Evolutionary conservation across 1,284 basidiomycete species (phyloP), one percentile per base, ranked within the genome.

Genomic region (Naganishia sp.): DNA sequence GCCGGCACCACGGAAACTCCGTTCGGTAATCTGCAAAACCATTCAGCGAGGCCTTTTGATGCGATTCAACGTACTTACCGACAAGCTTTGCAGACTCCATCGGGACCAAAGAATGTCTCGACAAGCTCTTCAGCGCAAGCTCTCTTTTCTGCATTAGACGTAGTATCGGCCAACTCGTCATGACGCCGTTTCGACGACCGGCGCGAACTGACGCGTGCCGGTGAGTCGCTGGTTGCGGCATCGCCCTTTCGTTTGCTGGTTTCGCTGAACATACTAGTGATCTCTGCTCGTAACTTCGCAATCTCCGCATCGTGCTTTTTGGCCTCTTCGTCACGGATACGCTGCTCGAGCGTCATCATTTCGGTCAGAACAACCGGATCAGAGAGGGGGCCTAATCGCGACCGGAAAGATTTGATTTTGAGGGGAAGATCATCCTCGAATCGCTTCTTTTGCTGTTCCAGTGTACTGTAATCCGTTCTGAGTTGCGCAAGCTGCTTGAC

Each of bases 101-200:
- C 47, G 23, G 35, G 18, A 51, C 50, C 58, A 43, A 61, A 61
- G 47, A 61, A 61, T 47, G 47, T 51, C 32, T 28, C n/a, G 11
- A 47, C 49, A 35, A 61, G 35, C 41, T 51, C 25, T 28, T 61
- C 47, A 1, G 58, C 47, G 18, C 50, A 61, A 31, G 49, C 32
- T 23, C 31, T 50, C 58, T 23, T 50, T 23, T 61, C 47, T 25
- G 2, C 4, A 23, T 57, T 25, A 17, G 55, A 46, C 28, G n/a
- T 43, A 7, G n/a, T 42, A 21, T 43, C 45, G 56, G 28, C 35
- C 58, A 47, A 21, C 18, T 47, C 46, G 3, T 35, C 15, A 9
- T 51, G 47, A 21, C 58, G 32, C 21, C 51, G 15, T 41, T 53
- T 53, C 11, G 32, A 39, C 17, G 32, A n/a, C 25, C 10, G 32